Percentiles rank a stretch among this genome's conserved stretches.
These are phyloP conservation scores for Theobroma grandiflorum DNA, from an alignment of 441 rosid species.

Conservation along the genomic window DNA sequence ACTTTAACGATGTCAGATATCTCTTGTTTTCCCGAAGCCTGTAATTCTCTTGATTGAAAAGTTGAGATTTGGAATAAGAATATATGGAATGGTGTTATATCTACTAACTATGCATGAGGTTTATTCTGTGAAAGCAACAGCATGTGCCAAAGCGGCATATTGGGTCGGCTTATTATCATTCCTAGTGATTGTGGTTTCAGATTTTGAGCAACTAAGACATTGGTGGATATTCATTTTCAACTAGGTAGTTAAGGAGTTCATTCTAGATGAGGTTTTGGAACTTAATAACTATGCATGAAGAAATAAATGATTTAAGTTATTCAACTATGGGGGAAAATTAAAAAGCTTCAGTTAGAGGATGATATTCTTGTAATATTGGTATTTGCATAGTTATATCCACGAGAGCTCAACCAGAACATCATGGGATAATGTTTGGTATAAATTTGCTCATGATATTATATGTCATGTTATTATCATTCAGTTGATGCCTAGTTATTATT, in stretches of 20 bases:
- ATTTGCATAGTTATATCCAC: background rate
- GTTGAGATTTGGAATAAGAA: background rate
- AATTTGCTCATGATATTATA: background rate
- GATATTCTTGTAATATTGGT: background rate
- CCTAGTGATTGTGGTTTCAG: background rate
- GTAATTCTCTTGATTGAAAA: background rate
- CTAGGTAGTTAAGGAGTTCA: background rate
- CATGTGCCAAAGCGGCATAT: background rate
- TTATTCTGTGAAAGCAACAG: background rate
- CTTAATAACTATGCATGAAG: background rate
- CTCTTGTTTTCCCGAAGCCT: background rate
- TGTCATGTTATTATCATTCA: background rate
- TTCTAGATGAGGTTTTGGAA: background rate
- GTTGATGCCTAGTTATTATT: background rate
- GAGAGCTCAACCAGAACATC: background rate
- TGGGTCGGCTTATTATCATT: background rate
- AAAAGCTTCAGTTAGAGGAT: background rate
- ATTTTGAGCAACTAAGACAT: background rate
- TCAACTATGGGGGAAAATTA: too few species aligned
- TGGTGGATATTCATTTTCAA: background rate
- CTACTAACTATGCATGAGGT: background rate
- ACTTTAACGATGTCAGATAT: background rate
- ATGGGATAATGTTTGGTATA: background rate
- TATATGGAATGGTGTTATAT: too few species aligned
- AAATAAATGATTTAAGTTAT: background rate